Evolutionary conservation across 768 basidiomycete genomes (phyloP).

Genomic region (Mrakia blollopis): DNA sequence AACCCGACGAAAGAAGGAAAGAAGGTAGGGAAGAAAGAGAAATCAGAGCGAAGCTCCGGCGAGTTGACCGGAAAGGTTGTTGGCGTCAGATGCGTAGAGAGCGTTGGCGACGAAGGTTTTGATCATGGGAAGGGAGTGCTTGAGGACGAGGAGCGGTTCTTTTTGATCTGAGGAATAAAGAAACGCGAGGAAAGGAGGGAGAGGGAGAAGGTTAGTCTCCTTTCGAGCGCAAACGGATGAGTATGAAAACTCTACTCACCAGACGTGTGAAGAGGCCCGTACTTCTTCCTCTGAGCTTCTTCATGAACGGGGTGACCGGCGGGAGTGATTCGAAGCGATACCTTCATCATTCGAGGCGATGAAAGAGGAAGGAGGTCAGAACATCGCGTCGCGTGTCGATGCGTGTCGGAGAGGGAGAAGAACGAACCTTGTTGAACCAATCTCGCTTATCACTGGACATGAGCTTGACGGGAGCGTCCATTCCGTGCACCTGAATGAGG

Average conservation of each 20-base stretch:
- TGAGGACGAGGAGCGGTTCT: constrained; percentile 71
- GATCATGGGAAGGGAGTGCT: constrained; percentile 61
- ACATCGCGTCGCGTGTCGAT: not conserved
- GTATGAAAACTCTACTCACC: not conserved
- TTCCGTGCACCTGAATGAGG: constrained; percentile 73
- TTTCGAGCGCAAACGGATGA: not conserved
- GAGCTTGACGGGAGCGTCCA: constrained; percentile 37
- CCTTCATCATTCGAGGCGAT: not conserved
- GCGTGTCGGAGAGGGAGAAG: not conserved
- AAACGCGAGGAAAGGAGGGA: not conserved
- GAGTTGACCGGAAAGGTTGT: too few species aligned
- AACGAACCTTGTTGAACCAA: constrained; percentile 24
- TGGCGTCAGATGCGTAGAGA: constrained; percentile 6
- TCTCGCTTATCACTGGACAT: not conserved
- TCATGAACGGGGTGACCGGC: constrained; percentile 49
- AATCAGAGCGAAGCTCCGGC: too few species aligned
- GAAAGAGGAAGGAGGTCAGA: not conserved
- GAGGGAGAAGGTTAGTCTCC: too few species aligned
- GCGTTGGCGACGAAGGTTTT: constrained; percentile 50
- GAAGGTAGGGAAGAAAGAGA: too few species aligned
- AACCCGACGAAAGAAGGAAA: too few species aligned
- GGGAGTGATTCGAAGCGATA: constrained; percentile 31
- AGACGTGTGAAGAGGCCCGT: constrained; percentile 9
- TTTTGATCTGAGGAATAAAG: constrained; percentile 53
- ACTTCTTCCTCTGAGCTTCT: constrained; percentile 29